Conservation (phyloP, 1,284 basidiomycete species). For the Malassezia restricta region DNA sequence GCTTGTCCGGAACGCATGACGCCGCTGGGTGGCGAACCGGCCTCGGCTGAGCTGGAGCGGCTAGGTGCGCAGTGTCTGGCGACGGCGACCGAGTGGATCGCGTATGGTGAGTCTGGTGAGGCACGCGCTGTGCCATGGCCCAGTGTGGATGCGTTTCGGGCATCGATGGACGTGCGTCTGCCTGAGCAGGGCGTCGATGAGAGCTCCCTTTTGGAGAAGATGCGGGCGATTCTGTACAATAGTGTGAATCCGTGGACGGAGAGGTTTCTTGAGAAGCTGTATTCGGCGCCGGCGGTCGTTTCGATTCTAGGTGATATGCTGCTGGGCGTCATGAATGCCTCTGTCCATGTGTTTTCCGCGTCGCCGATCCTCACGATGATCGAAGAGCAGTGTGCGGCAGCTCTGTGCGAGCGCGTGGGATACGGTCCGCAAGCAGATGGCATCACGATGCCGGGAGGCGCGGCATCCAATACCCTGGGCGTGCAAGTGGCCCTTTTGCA, state of each 20-base stretch:
- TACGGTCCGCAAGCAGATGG: conserved; percentile 28
- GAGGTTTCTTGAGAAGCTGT: conserved; percentile 45
- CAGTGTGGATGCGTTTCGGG: conserved; percentile 12
- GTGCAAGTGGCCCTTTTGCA: conserved; percentile 47
- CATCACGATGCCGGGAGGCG: conserved; percentile 46
- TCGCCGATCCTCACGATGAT: conserved; percentile 46
- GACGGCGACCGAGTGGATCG: conserved; percentile 6
- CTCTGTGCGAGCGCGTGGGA: conserved; percentile 21
- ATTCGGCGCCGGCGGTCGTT: conserved; percentile 46
- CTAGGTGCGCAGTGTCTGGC: conserved; percentile 17
- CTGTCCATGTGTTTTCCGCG: conserved; percentile 48
- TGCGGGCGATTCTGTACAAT: conserved; percentile 26
- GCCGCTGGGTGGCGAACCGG: conserved; percentile 18
- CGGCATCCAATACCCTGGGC: conserved; percentile 46
- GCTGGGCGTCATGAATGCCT: conserved; percentile 47
- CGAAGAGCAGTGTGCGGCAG: conserved; percentile 33
- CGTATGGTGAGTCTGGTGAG: background rate
- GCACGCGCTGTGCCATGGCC: conserved; percentile 21
- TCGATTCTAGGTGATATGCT: conserved; percentile 47
- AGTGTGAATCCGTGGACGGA: conserved; percentile 41
- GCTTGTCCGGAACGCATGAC: background rate
- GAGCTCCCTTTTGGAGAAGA: conserved; percentile 16
- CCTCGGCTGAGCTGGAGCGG: conserved; percentile 21
- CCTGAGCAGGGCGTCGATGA: conserved; percentile 11
- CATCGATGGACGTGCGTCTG: conserved; percentile 5